Evolutionary conservation across 257 asterid genomes (phyloP).

Genomic region (Verbena officinalis): DNA sequence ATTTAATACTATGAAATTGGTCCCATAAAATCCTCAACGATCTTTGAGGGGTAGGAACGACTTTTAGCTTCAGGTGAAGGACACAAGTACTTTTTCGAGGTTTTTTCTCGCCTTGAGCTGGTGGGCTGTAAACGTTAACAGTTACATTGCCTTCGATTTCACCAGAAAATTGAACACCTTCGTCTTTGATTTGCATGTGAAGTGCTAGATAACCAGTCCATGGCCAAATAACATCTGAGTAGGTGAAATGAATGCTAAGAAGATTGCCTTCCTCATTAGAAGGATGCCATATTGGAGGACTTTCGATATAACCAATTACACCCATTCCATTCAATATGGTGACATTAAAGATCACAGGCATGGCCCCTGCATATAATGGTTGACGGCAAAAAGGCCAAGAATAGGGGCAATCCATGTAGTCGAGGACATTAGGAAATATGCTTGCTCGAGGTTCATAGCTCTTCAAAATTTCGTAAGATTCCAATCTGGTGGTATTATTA

Average conservation of each 20-base stretch:
- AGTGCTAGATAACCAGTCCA: conserved; percentile 98
- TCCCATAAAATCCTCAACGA: conserved; percentile 89
- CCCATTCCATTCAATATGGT: conserved; percentile 98
- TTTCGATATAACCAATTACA: conserved; percentile 79
- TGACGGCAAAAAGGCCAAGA: conserved; percentile 99
- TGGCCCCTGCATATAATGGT: conserved; percentile 95
- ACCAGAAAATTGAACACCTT: conserved; percentile 87
- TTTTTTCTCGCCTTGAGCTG: conserved; percentile 61
- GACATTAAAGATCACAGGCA: conserved; percentile 93
- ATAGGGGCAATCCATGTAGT: conserved; percentile 93
- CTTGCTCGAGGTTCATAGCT: conserved; percentile 94
- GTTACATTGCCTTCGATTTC: conserved; percentile 90
- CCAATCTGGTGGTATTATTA: conserved; percentile 58
- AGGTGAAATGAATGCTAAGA: conserved; percentile 82
- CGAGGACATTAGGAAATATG: conserved; percentile 91
- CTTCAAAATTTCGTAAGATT: conserved; percentile 84
- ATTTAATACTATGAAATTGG: conserved; percentile 93
- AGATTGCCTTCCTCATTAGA: conserved; percentile 82
- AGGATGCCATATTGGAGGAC: conserved; percentile 92
- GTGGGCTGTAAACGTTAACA: conserved; percentile 77
- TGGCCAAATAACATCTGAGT: conserved; percentile 96
- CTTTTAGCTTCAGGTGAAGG: conserved; percentile 77
- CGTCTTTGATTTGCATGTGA: conserved; percentile 96
- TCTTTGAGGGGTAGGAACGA: conserved; percentile 90
- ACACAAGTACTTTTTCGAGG: conserved; percentile 72